These are phyloP conservation scores for Calocera cornea DNA, from an alignment of 768 basidiomycete species.

Conservation along the genomic window DNA sequence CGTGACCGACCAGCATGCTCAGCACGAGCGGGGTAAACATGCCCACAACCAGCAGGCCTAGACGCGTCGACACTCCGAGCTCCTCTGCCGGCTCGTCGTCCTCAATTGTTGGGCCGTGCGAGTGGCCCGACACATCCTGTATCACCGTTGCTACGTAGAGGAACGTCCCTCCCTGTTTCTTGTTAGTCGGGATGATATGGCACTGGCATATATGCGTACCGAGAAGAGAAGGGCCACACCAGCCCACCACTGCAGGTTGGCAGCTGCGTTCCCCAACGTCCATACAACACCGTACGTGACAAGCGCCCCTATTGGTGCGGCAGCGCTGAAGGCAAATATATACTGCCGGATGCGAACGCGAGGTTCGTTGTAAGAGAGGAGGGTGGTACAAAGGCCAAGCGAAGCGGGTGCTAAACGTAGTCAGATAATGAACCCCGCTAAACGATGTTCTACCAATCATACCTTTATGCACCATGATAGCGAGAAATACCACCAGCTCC, in stretches of 20 bases:
- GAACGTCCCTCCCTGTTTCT: slow-evolving; percentile 71
- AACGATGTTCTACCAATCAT: slow-evolving; percentile 12
- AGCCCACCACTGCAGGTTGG: slow-evolving; percentile 36
- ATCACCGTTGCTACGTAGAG: slow-evolving; percentile 86
- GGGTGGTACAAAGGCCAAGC: slow-evolving; percentile 71
- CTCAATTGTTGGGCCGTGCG: slow-evolving; percentile 29
- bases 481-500: slow-evolving; percentile 77
- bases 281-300: slow-evolving; percentile 57
- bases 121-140: slow-evolving; percentile 44
- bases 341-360: slow-evolving; percentile 57
- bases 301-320: slow-evolving; percentile 74
- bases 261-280: slow-evolving; percentile 16
- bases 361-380: slow-evolving; percentile 63
- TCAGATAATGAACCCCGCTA: neutral
- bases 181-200: neutral
- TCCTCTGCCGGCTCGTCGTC: slow-evolving; percentile 25
- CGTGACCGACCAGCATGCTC: slow-evolving; percentile 48
- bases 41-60: slow-evolving; percentile 45
- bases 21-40: slow-evolving; percentile 59
- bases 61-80: slow-evolving; percentile 34
- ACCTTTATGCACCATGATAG: slow-evolving; percentile 86
- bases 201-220: slow-evolving; percentile 33
- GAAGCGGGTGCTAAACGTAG: slow-evolving; percentile 66
- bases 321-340: slow-evolving; percentile 61
- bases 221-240: slow-evolving; percentile 74